These are phyloP conservation scores for Aspergillus amoenus DNA, from an alignment of 2,329 filamentous ascomycete species.

Conservation along the genomic window DNA sequence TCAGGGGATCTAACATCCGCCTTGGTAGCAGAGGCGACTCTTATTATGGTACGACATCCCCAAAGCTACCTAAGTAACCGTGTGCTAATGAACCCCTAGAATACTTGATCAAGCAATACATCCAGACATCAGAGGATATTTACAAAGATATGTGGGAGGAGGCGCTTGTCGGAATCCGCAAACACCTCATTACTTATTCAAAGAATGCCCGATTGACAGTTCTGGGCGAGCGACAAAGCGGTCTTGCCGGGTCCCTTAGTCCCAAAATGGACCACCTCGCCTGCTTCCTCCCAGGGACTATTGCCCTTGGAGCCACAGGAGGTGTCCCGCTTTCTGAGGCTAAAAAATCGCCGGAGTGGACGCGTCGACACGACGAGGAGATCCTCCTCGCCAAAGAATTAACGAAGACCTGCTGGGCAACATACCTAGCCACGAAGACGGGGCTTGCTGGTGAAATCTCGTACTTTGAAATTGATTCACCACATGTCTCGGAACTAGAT, in stretches of 20 bases:
- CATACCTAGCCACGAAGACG: conserved; percentile 87
- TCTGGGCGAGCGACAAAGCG: conserved; percentile 78
- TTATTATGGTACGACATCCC: conserved; percentile 67
- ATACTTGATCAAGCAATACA: conserved; percentile 97
- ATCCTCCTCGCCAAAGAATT: conserved; percentile 85
- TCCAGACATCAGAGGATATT: conserved; percentile 83
- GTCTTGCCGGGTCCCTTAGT: conserved; percentile 64
- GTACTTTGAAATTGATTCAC: conserved; percentile 75
- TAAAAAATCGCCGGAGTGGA: conserved; percentile 70
- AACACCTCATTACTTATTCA: conserved; percentile 89
- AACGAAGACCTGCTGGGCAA: conserved; percentile 97
- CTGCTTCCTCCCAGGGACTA: conserved; percentile 96
- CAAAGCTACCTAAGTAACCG: neutral
- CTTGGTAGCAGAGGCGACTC: conserved; percentile 93
- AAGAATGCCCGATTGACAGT: conserved; percentile 79
- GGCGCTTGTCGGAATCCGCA: conserved; percentile 78
- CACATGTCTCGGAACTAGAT: conserved; percentile 55
- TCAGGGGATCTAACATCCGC: conserved; percentile 81
- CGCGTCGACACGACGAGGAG: conserved; percentile 76
- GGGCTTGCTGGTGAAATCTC: conserved; percentile 94
- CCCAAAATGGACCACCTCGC: conserved; percentile 98
- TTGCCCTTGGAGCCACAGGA: conserved; percentile 81
- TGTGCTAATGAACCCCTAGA: conserved; percentile 47
- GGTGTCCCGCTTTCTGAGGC: conserved; percentile 75
- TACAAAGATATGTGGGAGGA: conserved; percentile 95